These are phyloP conservation scores for Globisporangium acanthophoron DNA, from an alignment of 352 stramenopile genomes.

Conservation along the genomic window DNA sequence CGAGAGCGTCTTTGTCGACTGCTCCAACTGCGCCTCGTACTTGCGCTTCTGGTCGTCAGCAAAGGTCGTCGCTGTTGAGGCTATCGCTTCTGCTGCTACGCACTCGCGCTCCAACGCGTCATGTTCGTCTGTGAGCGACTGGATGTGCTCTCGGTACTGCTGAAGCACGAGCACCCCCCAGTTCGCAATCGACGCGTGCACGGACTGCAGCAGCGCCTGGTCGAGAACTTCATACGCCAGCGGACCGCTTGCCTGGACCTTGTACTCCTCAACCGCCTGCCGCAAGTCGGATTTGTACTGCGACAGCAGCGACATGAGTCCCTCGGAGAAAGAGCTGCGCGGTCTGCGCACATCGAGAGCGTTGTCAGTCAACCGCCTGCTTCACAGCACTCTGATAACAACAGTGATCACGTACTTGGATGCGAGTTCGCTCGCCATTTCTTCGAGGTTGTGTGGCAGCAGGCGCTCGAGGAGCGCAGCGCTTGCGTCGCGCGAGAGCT, in stretches of 20 bases:
- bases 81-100: constrained; percentile 19
- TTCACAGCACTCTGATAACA: background rate
- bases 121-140: constrained; percentile 20
- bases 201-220: constrained; percentile 24
- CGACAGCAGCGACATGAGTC: constrained; percentile 35
- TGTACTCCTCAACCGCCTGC: constrained; percentile 35
- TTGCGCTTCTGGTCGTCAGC: constrained; percentile 37
- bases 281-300: constrained; percentile 58
- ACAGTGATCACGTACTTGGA: constrained; percentile 5
- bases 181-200: constrained; percentile 37
- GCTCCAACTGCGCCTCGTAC: constrained; percentile 38
- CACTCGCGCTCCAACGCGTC: constrained; percentile 21
- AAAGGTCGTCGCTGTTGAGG: constrained; percentile 21
- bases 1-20: constrained; percentile 45
- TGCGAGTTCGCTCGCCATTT: constrained; percentile 30
- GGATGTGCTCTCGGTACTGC: constrained; percentile 46
- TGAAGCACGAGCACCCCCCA: constrained; percentile 40
- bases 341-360: constrained; percentile 9
- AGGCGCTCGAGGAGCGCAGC: constrained; percentile 17
- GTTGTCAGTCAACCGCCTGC: background rate
- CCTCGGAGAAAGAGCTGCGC: constrained; percentile 47
- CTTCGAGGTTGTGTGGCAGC: constrained; percentile 33
- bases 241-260: constrained; percentile 19
- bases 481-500: constrained; percentile 11
- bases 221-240: constrained; percentile 24